A percentile compares a stretch with the other conserved stretches of the same genome.
Conservation (phyloP, 768 basidiomycete genomes). For the Neoboletus brunneissimus region DNA sequence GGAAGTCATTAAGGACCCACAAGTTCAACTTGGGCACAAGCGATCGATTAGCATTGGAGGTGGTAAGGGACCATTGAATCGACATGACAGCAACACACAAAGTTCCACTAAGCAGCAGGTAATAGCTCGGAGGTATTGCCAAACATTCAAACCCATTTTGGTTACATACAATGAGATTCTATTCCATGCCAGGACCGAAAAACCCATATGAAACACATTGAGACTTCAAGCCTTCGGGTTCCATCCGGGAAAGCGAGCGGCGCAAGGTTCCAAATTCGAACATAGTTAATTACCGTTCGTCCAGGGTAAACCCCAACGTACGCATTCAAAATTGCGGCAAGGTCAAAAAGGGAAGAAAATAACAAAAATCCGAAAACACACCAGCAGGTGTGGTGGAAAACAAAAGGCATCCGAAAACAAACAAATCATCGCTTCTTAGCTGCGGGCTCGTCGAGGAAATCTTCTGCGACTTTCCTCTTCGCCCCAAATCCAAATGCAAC, state of each 20-base stretch:
- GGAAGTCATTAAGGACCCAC: neutral
- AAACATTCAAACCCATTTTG: neutral
- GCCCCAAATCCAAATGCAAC: conserved; percentile 73
- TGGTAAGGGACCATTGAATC: neutral
- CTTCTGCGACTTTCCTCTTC: conserved; percentile 79
- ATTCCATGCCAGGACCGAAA: neutral
- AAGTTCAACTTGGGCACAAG: neutral
- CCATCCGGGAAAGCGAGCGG: neutral
- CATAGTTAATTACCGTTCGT: neutral
- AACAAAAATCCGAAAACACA: neutral
- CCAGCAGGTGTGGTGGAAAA: neutral
- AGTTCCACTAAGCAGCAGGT: too few relatives aligned
- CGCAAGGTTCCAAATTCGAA: neutral
- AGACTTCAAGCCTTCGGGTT: too few relatives aligned
- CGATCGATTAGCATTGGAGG: neutral
- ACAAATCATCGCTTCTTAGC: conserved; percentile 47
- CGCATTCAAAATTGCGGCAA: neutral
- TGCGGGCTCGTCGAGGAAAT: conserved; percentile 63
- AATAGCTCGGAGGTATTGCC: neutral
- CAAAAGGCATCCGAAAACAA: neutral
- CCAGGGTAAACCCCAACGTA: neutral
- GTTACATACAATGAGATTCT: neutral
- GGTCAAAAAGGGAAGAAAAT: neutral
- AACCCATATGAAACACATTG: neutral
- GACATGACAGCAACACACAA: too few relatives aligned